Percentiles rank a stretch among this genome's conserved stretches.
phyloP scores from a whole-genome alignment of 306 rosid genomes.

The Gynostemma pentaphyllum region DNA sequence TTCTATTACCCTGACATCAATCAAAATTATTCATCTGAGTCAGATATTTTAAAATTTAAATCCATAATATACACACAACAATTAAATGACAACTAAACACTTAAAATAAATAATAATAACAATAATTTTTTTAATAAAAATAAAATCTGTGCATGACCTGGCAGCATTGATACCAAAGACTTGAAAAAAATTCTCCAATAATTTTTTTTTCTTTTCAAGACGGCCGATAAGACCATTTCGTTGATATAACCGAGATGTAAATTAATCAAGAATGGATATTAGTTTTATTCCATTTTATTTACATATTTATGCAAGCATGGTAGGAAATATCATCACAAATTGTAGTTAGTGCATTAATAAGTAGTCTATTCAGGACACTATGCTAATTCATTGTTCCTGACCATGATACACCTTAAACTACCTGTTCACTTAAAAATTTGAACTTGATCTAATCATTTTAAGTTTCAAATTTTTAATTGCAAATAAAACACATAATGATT shows the following conservation, averaged over 20 bases:
- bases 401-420: neutral
- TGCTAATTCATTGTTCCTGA: neutral
- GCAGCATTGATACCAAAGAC: neutral
- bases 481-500: neutral
- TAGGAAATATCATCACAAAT: no score
- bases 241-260: no score
- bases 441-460: neutral
- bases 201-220: no score
- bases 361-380: no score
- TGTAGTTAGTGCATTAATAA: no score
- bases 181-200: neutral
- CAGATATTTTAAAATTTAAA: no score
- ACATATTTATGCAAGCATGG: neutral
- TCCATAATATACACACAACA: no score
- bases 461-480: no score
- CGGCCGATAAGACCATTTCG: no score
- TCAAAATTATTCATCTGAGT: no score
- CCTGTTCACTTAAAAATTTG: neutral
- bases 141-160: neutral
- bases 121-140: no score
- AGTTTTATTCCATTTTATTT: neutral
- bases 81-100: neutral
- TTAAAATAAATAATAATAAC: no score
- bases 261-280: neutral
- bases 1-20: conserved; percentile 55